Conservation (phyloP, 163 green algal genomes). For the Chlamydomonas reinhardtii region DNA sequence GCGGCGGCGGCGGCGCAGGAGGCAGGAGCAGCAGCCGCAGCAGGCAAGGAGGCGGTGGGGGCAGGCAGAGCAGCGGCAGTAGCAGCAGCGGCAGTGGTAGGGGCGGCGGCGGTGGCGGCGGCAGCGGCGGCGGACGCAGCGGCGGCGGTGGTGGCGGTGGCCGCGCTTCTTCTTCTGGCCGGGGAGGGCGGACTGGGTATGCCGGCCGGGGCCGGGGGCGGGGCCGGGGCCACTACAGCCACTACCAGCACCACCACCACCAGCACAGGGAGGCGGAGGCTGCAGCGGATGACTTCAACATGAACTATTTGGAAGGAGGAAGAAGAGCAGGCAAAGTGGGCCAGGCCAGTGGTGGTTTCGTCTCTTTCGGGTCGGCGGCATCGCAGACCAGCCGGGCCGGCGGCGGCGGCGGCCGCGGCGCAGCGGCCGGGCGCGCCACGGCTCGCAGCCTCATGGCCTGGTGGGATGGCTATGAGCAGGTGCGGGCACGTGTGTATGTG, state of each 20-base stretch:
- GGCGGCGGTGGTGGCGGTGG: background rate
- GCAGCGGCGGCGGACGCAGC: background rate
- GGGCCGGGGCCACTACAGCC: too few species aligned
- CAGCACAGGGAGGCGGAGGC: too few species aligned
- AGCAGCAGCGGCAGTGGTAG: background rate
- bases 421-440: too few species aligned
- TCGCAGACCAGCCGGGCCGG: background rate
- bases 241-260: too few species aligned
- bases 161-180: too few species aligned
- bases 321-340: too few species aligned
- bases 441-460: background rate
- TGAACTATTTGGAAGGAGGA: too few species aligned
- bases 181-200: too few species aligned
- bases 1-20: background rate
- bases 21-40: background rate
- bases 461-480: slow-evolving; percentile 21
- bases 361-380: too few species aligned
- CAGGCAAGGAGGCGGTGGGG: background rate
- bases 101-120: background rate
- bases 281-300: too few species aligned
- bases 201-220: background rate
- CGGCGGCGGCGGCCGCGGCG: background rate
- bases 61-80: background rate
- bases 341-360: too few species aligned
- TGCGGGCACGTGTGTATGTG: too few species aligned